These are phyloP conservation scores for Alternaria sp. DNA, from an alignment of 2,329 filamentous ascomycete genomes.

Conservation along the genomic window DNA sequence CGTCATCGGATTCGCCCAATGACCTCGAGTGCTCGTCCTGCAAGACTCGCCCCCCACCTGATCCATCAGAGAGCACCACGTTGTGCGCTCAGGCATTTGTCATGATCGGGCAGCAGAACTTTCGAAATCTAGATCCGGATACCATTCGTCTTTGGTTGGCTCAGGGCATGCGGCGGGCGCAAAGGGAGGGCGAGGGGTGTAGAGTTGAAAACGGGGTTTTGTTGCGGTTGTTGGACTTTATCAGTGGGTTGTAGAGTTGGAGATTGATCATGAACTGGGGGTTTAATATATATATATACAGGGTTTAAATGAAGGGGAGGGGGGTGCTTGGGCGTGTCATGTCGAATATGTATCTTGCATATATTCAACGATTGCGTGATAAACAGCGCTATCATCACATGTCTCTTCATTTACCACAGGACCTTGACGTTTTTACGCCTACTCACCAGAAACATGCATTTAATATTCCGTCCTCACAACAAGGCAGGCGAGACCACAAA, in stretches of 20 bases:
- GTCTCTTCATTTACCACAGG: no score
- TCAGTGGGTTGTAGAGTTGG: constrained; percentile 35
- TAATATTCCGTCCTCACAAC: no score
- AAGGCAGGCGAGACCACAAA: no score
- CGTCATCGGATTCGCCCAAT: neutral
- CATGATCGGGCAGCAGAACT: constrained; percentile 49
- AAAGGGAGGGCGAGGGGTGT: constrained; percentile 45
- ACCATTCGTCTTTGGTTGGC: constrained; percentile 46
- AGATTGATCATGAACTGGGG: no score
- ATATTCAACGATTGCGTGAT: no score
- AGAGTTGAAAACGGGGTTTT: constrained; percentile 48
- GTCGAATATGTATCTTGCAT: no score
- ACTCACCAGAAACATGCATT: no score
- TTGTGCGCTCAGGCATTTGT: constrained; percentile 48
- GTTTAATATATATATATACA: no score
- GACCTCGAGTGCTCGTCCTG: constrained; percentile 42
- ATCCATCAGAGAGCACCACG: constrained; percentile 44
- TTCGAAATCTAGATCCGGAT: constrained; percentile 41
- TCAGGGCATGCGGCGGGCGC: constrained; percentile 41
- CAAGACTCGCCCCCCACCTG: constrained; percentile 36
- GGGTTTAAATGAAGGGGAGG: no score
- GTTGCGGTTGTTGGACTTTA: constrained; percentile 47
- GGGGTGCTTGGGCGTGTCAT: no score
- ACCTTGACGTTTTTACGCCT: no score
- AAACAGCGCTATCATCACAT: no score